Base-by-base conservation (phyloP, 805 yeast species). In the Alloascoidea hylecoeti region DNA sequence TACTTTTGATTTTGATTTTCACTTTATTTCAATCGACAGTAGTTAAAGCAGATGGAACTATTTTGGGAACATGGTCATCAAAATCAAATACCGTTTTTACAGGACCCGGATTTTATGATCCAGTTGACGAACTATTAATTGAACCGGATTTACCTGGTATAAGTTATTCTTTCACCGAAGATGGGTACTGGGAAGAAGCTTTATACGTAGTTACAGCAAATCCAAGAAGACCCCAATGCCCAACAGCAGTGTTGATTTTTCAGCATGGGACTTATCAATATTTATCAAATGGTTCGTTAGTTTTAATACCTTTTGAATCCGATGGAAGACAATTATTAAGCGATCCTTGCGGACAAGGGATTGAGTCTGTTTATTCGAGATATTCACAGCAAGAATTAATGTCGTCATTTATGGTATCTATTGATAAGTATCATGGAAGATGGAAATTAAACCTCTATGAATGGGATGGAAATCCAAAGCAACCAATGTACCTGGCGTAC, bases 71-170 rank as follows among this genome's bases (percentile, higher is more conserved):
- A 0, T 92, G 99, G 99, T 59, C 88, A 1, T 79, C 96, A 14
- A 92, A 92, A 57, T 77, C 96, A 9, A 83, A 82, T 56, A 76
- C 94, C 9, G 98, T 92, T 4, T 78, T 89, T 63, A 92, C 99
- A 1, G 99, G 99, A 0, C 95, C 97, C 4, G 81, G 88, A 2
- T 92, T 92, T 53, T 92, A 74, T 55, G 97, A 92, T 56, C 99
- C 99, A 2, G 81, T 86, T 18, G 96, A 89, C 53, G 98, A 92
- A 57, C 70, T 89, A 14, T 63, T 92, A 41, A 83, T 86, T 43
- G 99, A 92, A 56, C 99, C 99, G 2, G 89, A 88, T 5, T 67
- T 92, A 33, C 96, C 99, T 1, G 99, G 99, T 30, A 72, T 89
- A 39, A 78, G 94, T 3, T 84, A 78, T 58, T 84, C 96, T 2